These are phyloP conservation scores for Ceratocystis huliohia DNA, from an alignment of 2,329 filamentous ascomycete species.

Conservation along the genomic window DNA sequence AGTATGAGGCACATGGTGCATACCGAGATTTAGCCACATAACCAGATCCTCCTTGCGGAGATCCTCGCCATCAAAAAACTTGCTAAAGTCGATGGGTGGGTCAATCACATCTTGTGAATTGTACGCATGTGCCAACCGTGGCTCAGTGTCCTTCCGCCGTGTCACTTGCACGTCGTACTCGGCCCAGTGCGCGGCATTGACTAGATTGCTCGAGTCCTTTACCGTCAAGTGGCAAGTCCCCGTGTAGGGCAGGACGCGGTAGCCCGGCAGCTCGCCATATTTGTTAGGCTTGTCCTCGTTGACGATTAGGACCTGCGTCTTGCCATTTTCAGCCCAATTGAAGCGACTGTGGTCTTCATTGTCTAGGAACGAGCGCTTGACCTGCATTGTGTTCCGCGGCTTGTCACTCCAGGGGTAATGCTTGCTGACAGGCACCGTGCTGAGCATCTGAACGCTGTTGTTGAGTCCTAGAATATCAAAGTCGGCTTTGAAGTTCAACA, in stretches of 20 bases:
- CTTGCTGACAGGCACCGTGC: conserved; percentile 27
- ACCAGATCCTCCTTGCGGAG: conserved; percentile 30
- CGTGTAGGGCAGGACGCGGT: conserved; percentile 31
- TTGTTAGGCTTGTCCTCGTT: conserved; percentile 35
- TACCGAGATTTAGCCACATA: conserved; percentile 41
- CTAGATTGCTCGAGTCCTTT: conserved; percentile 32
- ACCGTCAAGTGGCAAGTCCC: conserved; percentile 33
- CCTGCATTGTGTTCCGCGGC: conserved; percentile 29
- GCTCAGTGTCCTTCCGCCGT: conserved; percentile 34
- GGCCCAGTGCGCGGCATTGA: conserved; percentile 31
- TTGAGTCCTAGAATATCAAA: conserved; percentile 30
- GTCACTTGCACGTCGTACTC: conserved; percentile 37
- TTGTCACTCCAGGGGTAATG: conserved; percentile 31
- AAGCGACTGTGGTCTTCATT: conserved; percentile 25
- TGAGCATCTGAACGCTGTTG: conserved; percentile 29
- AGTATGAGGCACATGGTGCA: conserved; percentile 45
- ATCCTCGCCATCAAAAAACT: conserved; percentile 29
- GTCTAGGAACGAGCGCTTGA: conserved; percentile 23
- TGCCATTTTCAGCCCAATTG: conserved; percentile 34
- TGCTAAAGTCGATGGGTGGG: conserved; percentile 35
- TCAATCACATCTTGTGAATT: conserved; percentile 31
- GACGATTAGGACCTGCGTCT: conserved; percentile 34
- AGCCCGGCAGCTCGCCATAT: conserved; percentile 38
- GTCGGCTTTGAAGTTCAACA: conserved; percentile 32
- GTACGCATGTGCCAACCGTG: conserved; percentile 25